These are phyloP conservation scores for Collybiopsis luxurians DNA, from an alignment of 768 basidiomycete species.

Conservation along the genomic window DNA sequence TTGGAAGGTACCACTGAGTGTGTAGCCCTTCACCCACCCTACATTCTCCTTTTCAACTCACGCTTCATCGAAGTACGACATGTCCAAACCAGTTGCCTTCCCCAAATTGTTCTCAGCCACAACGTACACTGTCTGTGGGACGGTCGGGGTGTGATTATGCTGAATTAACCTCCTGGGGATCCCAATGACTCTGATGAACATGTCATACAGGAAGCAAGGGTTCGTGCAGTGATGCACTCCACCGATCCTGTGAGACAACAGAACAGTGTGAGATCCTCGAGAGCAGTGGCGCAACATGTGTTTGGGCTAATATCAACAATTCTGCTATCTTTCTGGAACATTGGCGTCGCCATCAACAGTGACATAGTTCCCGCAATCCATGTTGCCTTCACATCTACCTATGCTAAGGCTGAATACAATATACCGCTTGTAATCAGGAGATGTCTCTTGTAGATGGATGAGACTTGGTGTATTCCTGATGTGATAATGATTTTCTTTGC, in stretches of 20 bases:
- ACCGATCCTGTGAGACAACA: conserved; percentile 20
- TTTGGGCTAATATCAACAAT: conserved; percentile 54
- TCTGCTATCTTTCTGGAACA: conserved; percentile 43
- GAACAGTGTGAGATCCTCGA: conserved; percentile 20
- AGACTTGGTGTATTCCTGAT: too few relatives aligned
- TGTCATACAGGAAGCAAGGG: conserved; percentile 55
- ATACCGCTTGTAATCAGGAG: conserved; percentile 17
- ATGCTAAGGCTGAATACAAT: conserved; percentile 30
- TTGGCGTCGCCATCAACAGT: conserved; percentile 52
- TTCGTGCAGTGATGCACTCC: conserved; percentile 63
- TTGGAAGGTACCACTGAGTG: conserved; percentile 93
- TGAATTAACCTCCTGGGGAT: conserved; percentile 9
- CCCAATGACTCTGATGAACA: conserved; percentile 24
- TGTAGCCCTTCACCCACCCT: conserved; percentile 87
- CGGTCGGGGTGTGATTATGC: conserved; percentile 44
- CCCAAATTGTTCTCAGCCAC: conserved; percentile 58
- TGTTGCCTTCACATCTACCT: conserved; percentile 57
- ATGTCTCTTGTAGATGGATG: too few relatives aligned
- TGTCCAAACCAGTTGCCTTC: conserved; percentile 56
- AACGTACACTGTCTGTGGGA: conserved; percentile 73
- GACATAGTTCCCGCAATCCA: conserved; percentile 50
- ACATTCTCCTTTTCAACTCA: conserved; percentile 82
- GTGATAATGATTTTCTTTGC: too few relatives aligned
- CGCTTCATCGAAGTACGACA: conserved; percentile 87
- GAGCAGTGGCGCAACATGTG: conserved; percentile 44